A percentile compares a stretch with the other conserved stretches of the same genome.
phyloP scores from a whole-genome alignment of 2,329 filamentous ascomycete genomes.

The Colletotrichum echinochloae region DNA sequence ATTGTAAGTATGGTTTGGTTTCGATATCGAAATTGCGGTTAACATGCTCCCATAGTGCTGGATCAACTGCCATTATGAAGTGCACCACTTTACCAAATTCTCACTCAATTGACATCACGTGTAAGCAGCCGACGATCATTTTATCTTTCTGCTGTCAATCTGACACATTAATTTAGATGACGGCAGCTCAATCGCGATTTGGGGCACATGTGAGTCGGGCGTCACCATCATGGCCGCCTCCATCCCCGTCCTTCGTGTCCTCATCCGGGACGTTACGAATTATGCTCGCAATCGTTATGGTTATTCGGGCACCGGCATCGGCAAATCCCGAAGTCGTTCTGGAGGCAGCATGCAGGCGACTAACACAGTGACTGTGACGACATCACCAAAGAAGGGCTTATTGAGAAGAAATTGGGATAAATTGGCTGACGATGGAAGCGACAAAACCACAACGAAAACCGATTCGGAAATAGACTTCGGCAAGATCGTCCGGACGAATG shows the following conservation, averaged over 20 bases:
- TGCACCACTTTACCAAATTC: conserved; percentile 33
- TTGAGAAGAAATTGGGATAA: conserved; percentile 27
- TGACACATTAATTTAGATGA: conserved; percentile 37
- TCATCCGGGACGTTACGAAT: conserved; percentile 33
- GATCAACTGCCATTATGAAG: conserved; percentile 41
- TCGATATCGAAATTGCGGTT: neutral
- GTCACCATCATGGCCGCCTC: conserved; percentile 36
- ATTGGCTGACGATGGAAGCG: conserved; percentile 38
- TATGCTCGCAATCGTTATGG: conserved; percentile 23
- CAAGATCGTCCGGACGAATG: conserved; percentile 42
- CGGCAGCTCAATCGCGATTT: conserved; percentile 23
- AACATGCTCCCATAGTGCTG: conserved; percentile 33
- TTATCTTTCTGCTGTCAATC: conserved; percentile 45
- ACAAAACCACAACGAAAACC: conserved; percentile 32
- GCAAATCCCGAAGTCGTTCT: conserved; percentile 3
- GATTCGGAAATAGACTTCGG: conserved; percentile 29
- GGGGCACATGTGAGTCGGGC: conserved; percentile 26
- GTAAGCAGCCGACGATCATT: conserved; percentile 33
- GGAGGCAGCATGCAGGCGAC: neutral
- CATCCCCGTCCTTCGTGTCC: conserved; percentile 40
- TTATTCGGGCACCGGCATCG: conserved; percentile 14
- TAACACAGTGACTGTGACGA: conserved; percentile 30
- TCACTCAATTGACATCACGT: conserved; percentile 26
- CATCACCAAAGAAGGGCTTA: conserved; percentile 14
- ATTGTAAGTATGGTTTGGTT: conserved; percentile 21